Conservation (phyloP, 345 rosid species). For the Salix dunnii region DNA sequence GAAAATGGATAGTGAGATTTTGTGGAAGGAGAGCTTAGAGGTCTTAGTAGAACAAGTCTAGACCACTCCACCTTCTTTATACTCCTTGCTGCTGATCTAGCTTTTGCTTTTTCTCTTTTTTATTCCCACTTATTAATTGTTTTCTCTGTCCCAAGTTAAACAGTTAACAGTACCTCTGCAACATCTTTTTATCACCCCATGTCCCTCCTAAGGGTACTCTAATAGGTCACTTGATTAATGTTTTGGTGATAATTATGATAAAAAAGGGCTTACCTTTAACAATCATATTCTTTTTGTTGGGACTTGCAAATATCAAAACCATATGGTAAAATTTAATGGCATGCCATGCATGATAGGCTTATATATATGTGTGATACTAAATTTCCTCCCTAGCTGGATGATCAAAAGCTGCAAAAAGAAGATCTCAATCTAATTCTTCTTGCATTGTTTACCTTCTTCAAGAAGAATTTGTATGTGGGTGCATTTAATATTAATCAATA, state of each 20-base stretch:
- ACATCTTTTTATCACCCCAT: slow-evolving; percentile 33
- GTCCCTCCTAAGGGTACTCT: slow-evolving; percentile 19
- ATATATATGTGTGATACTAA: not conserved
- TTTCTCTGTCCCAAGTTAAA: not conserved
- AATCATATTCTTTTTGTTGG: slow-evolving; percentile 27
- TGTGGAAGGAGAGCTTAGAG: slow-evolving; percentile 17
- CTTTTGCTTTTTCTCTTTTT: slow-evolving; percentile 20
- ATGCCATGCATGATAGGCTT: slow-evolving; percentile 27
- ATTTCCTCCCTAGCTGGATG: slow-evolving; percentile 24
- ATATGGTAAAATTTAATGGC: slow-evolving; percentile 1
- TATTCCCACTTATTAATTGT: slow-evolving; percentile 27
- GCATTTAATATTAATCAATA: not conserved
- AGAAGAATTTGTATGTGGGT: not conserved
- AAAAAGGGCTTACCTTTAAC: slow-evolving; percentile 13
- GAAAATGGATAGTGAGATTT: slow-evolving; percentile 10
- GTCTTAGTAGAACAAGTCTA: slow-evolving; percentile 23
- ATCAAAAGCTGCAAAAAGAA: slow-evolving; percentile 50
- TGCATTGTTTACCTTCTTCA: slow-evolving; percentile 2
- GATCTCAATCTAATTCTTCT: slow-evolving; percentile 34
- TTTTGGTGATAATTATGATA: slow-evolving; percentile 13
- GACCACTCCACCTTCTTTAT: slow-evolving; percentile 42
- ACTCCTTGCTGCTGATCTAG: slow-evolving; percentile 26
- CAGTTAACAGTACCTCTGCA: slow-evolving; percentile 24
- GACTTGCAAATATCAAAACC: slow-evolving; percentile 20
- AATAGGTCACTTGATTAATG: slow-evolving; percentile 19